Base-by-base conservation (phyloP, 352 stramenopile species). In the Globisporangium barbulae region DNA sequence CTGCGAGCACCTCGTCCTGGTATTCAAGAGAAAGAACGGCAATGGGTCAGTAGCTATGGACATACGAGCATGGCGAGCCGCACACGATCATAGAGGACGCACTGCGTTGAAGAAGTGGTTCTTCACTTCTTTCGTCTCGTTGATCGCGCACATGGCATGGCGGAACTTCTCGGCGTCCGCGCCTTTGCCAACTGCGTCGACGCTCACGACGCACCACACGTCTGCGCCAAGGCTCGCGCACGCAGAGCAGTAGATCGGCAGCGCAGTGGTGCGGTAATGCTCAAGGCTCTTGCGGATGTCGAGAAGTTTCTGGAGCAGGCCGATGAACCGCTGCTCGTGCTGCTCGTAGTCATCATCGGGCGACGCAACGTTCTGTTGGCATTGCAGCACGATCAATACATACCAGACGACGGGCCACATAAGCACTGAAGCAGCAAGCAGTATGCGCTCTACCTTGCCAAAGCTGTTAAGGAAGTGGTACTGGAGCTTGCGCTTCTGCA, bases 51-150 rank as follows among this genome's bases (percentile, higher is more conserved):
- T 6, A 19, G 30, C 30, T 41, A 42, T 19, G 5, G n/a, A 19
- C 8, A 25, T n/a, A 42, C 25, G 25, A 42, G 21, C 45, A 22
- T 19, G 15, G 10, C 7, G 17, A 35, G 8, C 22, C 21, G 37
- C 5, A 22, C 12, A 58, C 3, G 8, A 13, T 13, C 3, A 63
- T 30, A 12, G 48, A 3, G 19, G 15, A 55, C 47, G 19, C 22
- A 90, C 83, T 53, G 82, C 81, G 59, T 88, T 90, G 68, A 89
- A 88, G 45, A 82, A 86, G 64, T 90, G 81, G 64, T 75, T 89
- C 52, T 90, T 92, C 50, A 78, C 74, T 62, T 89, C 81, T 47
- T 89, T 90, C 12, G 79, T 85, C 68, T 89, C 79, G 64, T 89
- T 89, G 70, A 92, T 83, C 10, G 81, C 72, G 61, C 83, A 88